Base-by-base conservation (phyloP, 352 stramenopile species). In the Phytophthora tentaculata region DNA sequence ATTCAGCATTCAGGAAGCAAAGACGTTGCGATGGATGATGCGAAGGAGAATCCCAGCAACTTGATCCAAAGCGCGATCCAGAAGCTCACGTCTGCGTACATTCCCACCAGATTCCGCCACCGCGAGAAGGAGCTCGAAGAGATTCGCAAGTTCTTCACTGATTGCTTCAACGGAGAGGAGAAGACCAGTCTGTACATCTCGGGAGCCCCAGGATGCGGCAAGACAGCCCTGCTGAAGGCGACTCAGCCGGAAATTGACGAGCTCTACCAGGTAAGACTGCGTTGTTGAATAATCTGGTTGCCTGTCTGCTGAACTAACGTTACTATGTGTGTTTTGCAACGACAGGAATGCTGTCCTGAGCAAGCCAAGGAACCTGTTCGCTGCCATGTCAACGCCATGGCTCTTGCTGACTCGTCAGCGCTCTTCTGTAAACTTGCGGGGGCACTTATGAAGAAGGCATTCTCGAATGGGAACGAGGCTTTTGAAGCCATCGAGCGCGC, bases 161-260 rank as follows among this genome's bases (percentile, higher is more conserved):
- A 69, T 17, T 90, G 83, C 45, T 91, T 95, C 45, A 44, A 63
- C 20, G 61, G 79, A 35, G 62, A 80, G 5, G 63, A 81, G 10
- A 84, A 81, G 4, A 79, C 77, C 5, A 96, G 85, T 56, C 23
- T 94, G 57, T 96, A 95, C 62, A 80, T 96, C 35, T 95, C 86
- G 0, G 88, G 88, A 0, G 76, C 88, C 10, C 88, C 88, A 9
- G 88, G 88, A 0, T 93, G 84, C 37, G 88, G 88, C 22, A 96
- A 96, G 61, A 89, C 86, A 0, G 88, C 88, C 12, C 61, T 94
- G 39, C 66, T 95, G 51, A 84, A 86, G 56, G 69, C 77, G 2
- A 86, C 86, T 1, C 66, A 88, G 45, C 35, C 62, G 20, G 58
- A 80, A 16, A 87, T 95, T 48, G 53, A 79, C 26, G 59, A 81